Percentiles rank a stretch among this genome's conserved stretches.
Evolutionary conservation across 257 asterid species (phyloP).

Genomic region (Solanum chmielewskii): DNA sequence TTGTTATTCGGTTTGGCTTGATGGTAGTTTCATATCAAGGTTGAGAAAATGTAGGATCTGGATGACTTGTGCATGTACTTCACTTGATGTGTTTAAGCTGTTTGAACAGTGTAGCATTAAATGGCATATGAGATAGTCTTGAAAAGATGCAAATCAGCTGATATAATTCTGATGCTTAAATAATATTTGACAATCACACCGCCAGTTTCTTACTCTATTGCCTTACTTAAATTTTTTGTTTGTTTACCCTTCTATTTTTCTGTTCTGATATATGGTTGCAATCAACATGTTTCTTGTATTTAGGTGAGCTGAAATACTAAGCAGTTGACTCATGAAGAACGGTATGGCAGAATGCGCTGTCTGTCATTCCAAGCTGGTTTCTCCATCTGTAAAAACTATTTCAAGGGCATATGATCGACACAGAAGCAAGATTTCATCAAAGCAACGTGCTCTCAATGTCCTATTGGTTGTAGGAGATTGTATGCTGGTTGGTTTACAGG

Average conservation of each 20-base stretch:
- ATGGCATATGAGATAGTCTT: not conserved
- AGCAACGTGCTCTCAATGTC: slow-evolving; percentile 59
- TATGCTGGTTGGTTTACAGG: slow-evolving; percentile 71
- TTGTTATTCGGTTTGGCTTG: not conserved
- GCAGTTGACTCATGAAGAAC: slow-evolving; percentile 24
- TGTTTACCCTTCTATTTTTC: not conserved
- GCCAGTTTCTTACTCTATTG: not conserved
- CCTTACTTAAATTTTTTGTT: not conserved
- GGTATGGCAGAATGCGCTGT: slow-evolving; percentile 81
- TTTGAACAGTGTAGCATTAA: not conserved
- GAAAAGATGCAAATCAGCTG: not conserved
- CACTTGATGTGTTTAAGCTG: not conserved
- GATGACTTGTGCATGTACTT: not conserved
- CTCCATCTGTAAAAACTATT: slow-evolving; percentile 48
- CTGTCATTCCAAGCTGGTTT: slow-evolving; percentile 71
- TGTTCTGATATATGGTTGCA: not conserved
- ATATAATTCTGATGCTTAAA: not conserved
- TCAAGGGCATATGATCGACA: slow-evolving; percentile 68
- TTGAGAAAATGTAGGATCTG: not conserved
- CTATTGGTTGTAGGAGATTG: slow-evolving; percentile 67
- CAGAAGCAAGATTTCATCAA: slow-evolving; percentile 54
- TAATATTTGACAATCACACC: not conserved
- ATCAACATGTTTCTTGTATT: not conserved
- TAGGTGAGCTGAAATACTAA: not conserved
- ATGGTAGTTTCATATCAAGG: not conserved